Base-by-base conservation (phyloP, 495 filamentous ascomycete species). In the Bacidia gigantensis region DNA sequence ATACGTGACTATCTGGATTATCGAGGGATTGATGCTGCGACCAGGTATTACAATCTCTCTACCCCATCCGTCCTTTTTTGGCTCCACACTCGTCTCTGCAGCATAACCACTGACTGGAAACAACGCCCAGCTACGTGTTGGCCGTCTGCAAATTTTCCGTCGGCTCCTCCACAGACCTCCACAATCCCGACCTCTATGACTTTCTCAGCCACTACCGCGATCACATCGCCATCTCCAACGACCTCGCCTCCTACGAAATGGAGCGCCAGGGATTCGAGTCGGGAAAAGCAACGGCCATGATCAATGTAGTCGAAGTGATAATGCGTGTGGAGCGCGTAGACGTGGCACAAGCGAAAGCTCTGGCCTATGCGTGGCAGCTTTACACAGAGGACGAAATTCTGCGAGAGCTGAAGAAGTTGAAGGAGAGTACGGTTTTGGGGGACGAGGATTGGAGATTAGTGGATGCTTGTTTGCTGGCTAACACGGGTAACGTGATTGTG, bases 241-340 rank as follows among this genome's bases (percentile, higher is more conserved):
- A 59, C 26, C 43, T 59, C 29, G 57, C 39, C 0, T 59, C 57
- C 1, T 56, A 46, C 35, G 57, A 49, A 9, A 59, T 56, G 45
- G 57, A 59, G 41, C 52, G 53, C 17, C 11, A 11, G 44, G 24
- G 3, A 0, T 56, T 48, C 22, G 54, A 56, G 20, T 21, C n/a
- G 14, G 57, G 57, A 0, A 42, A 53, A 24, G 44, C 43, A 2
- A 22, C 25, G 2, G 32, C 55, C 7, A 49, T 59, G 0, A 56
- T 56, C 49, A 59, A 59, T 41, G 54, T 55, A 11, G 57, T 59
- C 11, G 17, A 59, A 17, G 54, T 59, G 2, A 40, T 56, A 11
- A 42, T 49, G 26, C 20, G 40, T 2, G 11, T 43, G 1, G 55
- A 56, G 9, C 18, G 26, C 11, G 24, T 59, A 1, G 32, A 26